Conservation (phyloP, 192 early-diverging fungal genomes). For the Piromyces finnis region DNA sequence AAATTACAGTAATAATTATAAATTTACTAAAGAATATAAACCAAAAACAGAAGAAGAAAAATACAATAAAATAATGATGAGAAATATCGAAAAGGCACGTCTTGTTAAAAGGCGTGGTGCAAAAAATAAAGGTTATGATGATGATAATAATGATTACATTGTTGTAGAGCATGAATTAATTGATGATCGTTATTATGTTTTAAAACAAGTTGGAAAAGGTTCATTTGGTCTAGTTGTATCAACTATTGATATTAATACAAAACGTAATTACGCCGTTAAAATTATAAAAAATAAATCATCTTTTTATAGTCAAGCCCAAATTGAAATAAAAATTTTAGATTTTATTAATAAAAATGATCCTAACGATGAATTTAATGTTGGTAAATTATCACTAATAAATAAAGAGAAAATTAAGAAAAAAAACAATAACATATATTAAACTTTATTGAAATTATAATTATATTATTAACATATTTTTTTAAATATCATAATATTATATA, state of each 20-base stretch:
- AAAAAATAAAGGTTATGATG: background rate
- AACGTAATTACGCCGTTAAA: slow-evolving; percentile 15
- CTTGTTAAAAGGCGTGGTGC: background rate
- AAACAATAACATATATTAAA: no score
- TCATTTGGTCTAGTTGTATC: background rate
- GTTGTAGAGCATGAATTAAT: background rate
- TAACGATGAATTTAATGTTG: background rate
- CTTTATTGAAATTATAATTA: no score
- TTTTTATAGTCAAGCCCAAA: slow-evolving; percentile 11
- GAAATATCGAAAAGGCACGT: background rate
- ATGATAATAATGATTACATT: background rate
- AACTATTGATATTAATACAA: background rate
- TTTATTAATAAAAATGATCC: slow-evolving; percentile 6
- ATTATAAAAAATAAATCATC: slow-evolving; percentile 15
- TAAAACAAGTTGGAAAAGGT: background rate
- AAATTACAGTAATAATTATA: background rate
- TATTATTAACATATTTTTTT: no score
- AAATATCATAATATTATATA: no score
- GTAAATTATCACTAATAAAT: no score
- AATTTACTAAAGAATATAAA: background rate
- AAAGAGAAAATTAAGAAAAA: no score
- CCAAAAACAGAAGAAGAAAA: background rate
- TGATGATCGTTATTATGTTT: background rate
- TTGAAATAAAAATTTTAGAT: slow-evolving; percentile 12
- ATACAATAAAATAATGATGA: background rate